Evolutionary conservation across 768 basidiomycete genomes (phyloP), one percentile per base, ranked within the genome.

Genomic region (Tulasnella sp.): DNA sequence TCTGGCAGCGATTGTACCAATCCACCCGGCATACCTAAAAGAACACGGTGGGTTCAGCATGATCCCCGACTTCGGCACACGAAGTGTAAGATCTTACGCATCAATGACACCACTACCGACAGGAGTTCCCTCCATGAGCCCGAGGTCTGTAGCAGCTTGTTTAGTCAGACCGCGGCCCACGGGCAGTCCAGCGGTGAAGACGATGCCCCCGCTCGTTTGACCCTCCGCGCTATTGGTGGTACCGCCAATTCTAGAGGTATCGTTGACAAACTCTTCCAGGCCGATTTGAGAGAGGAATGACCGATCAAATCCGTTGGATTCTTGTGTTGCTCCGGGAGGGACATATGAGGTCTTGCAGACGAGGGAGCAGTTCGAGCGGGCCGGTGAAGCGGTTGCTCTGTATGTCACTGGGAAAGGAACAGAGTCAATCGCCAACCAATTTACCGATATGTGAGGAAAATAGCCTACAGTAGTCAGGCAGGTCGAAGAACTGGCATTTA

Each of bases 291-390:
- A 79, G 80, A 98, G 94, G 81, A 98, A 98, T 17, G 90, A 87
- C 14, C 86, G 83, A 76, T 94, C 89, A 95, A 97, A 98, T 11
- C 96, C 97, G 32, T 82, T 81, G 71, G 78, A 77, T 83, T 85
- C 77, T 63, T 81, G 80, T 69, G 79, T 73, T n/a, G 77, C 79
- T 14, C 81, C 83, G 26, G 84, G 84, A 0, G 96, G 94, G 36
- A 97, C 88, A 80, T 88, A 98, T 8, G 92, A 92, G 80, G 92
- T 98, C 81, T 98, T 98, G 85, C 96, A 99, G 0, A 94, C 93
- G 63, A 98, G 83, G 1, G 95, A 98, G 80, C 97, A 98, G 79
- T 86, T 88, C 1, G 95, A 97, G 37, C 96, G 88, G 3, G 87
- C 87, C 47, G 82, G 82, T 76, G 88, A 86, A 71, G 82, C 83